These are phyloP conservation scores for Yamadazyma buinensis DNA, from an alignment of 1,139 yeast genomes.

Conservation along the genomic window DNA sequence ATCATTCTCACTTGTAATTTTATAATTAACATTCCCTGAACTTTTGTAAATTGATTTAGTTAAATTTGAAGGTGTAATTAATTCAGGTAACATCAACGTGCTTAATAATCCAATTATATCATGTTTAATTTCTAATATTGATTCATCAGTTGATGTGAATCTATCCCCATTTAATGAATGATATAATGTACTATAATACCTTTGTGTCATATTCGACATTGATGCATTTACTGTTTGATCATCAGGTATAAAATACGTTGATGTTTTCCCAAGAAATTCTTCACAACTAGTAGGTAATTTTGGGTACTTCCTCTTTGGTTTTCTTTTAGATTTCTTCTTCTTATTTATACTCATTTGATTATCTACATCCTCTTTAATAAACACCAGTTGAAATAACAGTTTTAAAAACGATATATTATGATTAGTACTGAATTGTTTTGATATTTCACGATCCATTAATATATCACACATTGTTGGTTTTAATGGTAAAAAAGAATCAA, in stretches of 20 bases:
- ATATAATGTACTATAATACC: conserved; percentile 30
- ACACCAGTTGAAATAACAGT: conserved; percentile 30
- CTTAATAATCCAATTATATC: conserved; percentile 28
- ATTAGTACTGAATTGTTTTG: conserved; percentile 12
- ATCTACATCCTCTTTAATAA: conserved; percentile 11
- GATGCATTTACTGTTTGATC: conserved; percentile 26
- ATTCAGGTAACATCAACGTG: conserved; percentile 24
- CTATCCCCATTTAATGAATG: conserved; percentile 18
- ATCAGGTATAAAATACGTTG: conserved; percentile 36
- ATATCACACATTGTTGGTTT: conserved; percentile 44
- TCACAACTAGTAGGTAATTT: conserved; percentile 25
- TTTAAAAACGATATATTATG: conserved; percentile 24
- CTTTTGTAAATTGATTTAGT: conserved; percentile 15
- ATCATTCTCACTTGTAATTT: conserved; percentile 6
- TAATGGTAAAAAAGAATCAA: conserved; percentile 47
- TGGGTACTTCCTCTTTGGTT: conserved; percentile 12
- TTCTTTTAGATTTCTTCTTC: conserved; percentile 2
- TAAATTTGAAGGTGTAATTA: conserved; percentile 32
- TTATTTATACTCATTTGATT: neutral
- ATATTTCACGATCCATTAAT: conserved; percentile 17
- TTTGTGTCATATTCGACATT: conserved; percentile 22
- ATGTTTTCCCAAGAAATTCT: conserved; percentile 21
- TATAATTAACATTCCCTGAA: conserved; percentile 7
- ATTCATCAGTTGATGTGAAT: conserved; percentile 28
- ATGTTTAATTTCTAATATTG: conserved; percentile 25